phyloP scores from a whole-genome alignment of 306 rosid genomes.

The Begonia loranthoides region DNA sequence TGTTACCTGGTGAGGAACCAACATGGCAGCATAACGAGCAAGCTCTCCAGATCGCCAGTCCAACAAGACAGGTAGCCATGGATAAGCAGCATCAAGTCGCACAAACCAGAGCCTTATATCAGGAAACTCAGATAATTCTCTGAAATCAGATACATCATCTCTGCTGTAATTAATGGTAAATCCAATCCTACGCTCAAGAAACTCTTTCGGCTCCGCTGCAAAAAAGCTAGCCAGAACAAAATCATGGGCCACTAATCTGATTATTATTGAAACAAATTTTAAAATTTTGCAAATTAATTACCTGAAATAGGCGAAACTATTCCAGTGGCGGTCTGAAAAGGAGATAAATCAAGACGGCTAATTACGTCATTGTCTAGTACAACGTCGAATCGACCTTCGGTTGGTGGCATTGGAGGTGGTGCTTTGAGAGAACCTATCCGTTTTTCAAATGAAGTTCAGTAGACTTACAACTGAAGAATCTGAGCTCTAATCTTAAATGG shows the following conservation, averaged over 20 bases:
- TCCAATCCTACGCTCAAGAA: conserved; percentile 69
- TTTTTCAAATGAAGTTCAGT: not conserved
- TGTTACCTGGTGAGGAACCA: conserved; percentile 91
- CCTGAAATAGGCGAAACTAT: conserved; percentile 58
- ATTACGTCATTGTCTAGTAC: conserved; percentile 45
- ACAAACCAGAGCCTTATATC: conserved; percentile 90
- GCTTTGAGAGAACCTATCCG: conserved; percentile 39
- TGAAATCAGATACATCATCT: conserved; percentile 60
- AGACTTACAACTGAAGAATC: not conserved
- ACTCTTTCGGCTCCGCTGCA: conserved; percentile 58
- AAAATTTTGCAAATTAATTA: conserved; percentile 12
- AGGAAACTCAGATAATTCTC: conserved; percentile 72
- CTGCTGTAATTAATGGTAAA: conserved; percentile 61
- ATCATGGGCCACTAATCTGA: conserved; percentile 10
- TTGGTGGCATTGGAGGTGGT: conserved; percentile 76
- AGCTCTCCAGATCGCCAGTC: conserved; percentile 95
- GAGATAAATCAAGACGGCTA: conserved; percentile 45
- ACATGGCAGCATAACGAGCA: conserved; percentile 90
- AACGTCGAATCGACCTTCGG: conserved; percentile 64
- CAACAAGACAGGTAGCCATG: conserved; percentile 80
- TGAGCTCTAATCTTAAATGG: not conserved
- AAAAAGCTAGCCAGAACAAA: conserved; percentile 11
- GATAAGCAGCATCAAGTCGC: conserved; percentile 78
- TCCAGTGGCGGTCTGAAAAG: conserved; percentile 72
- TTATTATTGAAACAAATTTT: not conserved